Conservation (phyloP, 805 yeast genomes). For the Barnettozyma siamensis region DNA sequence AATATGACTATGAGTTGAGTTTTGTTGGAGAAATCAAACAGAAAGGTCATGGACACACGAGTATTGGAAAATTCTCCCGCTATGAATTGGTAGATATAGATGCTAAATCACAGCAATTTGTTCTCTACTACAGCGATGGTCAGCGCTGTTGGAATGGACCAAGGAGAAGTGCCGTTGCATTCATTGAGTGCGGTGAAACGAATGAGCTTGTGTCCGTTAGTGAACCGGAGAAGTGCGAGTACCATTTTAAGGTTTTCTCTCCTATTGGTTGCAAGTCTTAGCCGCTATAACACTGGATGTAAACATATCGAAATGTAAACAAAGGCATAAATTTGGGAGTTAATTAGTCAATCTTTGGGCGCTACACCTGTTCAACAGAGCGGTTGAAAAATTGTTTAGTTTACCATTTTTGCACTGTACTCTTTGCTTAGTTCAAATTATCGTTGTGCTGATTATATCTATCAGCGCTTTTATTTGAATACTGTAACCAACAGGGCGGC, state of each 20-base stretch:
- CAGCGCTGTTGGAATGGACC: conserved; percentile 96
- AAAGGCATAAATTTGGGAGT: too few species aligned
- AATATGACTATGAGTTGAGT: conserved; percentile 62
- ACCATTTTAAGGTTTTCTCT: conserved; percentile 42
- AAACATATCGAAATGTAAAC: too few species aligned
- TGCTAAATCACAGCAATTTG: conserved; percentile 29
- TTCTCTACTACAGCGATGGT: conserved; percentile 50
- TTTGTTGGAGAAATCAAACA: conserved; percentile 54
- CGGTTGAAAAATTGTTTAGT: neutral
- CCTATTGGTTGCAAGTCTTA: conserved; percentile 35
- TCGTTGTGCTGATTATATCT: neutral
- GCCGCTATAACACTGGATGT: neutral
- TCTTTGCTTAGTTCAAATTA: neutral
- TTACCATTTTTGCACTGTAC: neutral
- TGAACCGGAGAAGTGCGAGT: conserved; percentile 88
- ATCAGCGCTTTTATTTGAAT: neutral
- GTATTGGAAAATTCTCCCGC: conserved; percentile 42
- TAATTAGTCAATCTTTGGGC: neutral
- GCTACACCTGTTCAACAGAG: neutral
- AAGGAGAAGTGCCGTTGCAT: conserved; percentile 58
- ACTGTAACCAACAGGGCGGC: neutral
- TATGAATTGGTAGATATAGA: conserved; percentile 26
- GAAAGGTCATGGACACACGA: conserved; percentile 39
- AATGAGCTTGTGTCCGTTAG: conserved; percentile 56
- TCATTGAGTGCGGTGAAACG: conserved; percentile 59